phyloP scores from a whole-genome alignment of 352 stramenopile genomes.

The Phytophthora pluvialis region DNA sequence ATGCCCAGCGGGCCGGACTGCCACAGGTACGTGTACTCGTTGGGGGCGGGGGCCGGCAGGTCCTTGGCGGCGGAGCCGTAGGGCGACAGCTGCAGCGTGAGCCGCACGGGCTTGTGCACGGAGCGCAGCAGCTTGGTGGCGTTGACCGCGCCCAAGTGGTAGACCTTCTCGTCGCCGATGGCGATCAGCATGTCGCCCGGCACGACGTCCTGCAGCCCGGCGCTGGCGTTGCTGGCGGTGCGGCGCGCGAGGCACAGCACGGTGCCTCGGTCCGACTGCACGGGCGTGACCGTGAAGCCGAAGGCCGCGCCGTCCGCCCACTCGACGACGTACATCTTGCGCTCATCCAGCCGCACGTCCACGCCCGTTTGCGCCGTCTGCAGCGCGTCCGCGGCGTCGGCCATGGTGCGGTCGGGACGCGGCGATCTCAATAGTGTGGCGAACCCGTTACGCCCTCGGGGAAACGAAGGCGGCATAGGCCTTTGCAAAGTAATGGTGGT shows the following conservation, averaged over 20 bases:
- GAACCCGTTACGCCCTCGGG: neutral
- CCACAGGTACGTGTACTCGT: constrained; percentile 87
- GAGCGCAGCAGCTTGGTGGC: constrained; percentile 71
- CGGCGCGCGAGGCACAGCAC: constrained; percentile 67
- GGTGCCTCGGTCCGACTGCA: constrained; percentile 72
- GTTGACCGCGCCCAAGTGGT: constrained; percentile 67
- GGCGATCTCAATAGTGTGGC: constrained; percentile 28
- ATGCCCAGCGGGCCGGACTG: constrained; percentile 73
- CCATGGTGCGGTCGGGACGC: constrained; percentile 13
- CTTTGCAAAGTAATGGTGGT: neutral
- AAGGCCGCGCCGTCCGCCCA: constrained; percentile 68
- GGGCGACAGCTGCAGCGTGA: constrained; percentile 74
- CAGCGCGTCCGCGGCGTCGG: constrained; percentile 31
- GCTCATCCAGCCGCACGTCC: constrained; percentile 67
- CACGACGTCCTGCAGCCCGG: constrained; percentile 73
- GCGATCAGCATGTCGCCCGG: constrained; percentile 78
- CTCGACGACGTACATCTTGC: constrained; percentile 80
- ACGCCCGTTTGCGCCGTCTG: constrained; percentile 38
- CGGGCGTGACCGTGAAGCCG: constrained; percentile 73
- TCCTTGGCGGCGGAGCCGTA: constrained; percentile 57
- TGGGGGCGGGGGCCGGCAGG: constrained; percentile 62
- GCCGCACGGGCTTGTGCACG: constrained; percentile 68
- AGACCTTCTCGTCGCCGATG: constrained; percentile 81
- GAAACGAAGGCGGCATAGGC: neutral
- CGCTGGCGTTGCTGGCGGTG: constrained; percentile 46